phyloP scores from a whole-genome alignment of 192 early-diverging fungal species.

The Coemansia sp. region DNA sequence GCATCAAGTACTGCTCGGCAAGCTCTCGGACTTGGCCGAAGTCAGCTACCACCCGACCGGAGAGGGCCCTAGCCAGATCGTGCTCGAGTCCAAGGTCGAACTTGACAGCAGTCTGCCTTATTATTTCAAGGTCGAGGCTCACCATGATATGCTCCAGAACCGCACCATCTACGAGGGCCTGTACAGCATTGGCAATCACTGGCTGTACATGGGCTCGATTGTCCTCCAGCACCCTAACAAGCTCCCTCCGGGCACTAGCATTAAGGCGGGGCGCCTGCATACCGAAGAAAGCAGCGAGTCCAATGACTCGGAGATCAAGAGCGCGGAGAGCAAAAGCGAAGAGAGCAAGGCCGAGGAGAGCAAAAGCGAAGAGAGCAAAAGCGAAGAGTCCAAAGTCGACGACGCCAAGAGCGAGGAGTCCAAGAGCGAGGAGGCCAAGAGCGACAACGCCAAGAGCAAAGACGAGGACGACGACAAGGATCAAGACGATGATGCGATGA shows the following conservation, averaged over 20 bases:
- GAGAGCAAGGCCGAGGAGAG: not conserved
- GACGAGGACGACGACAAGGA: slow-evolving; percentile 14
- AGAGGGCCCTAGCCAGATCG: slow-evolving; percentile 26
- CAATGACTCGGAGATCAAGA: not conserved
- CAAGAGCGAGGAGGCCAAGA: not conserved
- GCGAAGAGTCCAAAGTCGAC: not conserved
- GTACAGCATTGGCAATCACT: slow-evolving; percentile 34
- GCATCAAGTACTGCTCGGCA: slow-evolving; percentile 29
- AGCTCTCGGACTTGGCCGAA: slow-evolving; percentile 10
- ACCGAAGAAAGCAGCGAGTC: not conserved
- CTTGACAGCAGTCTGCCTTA: slow-evolving; percentile 20
- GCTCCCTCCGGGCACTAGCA: not conserved
- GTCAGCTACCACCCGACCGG: slow-evolving; percentile 14
- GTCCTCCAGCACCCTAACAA: slow-evolving; percentile 41
- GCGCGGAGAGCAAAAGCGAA: not conserved
- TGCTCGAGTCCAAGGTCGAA: slow-evolving; percentile 24
- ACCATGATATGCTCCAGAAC: slow-evolving; percentile 42
- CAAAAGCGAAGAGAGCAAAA: slow-evolving; percentile 1
- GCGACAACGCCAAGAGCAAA: not conserved
- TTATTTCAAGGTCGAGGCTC: slow-evolving; percentile 50
- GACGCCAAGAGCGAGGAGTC: not conserved
- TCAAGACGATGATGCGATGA: not conserved
- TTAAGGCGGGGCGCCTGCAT: not conserved
- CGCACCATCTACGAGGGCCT: slow-evolving; percentile 49
- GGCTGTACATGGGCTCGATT: slow-evolving; percentile 48